phyloP scores from a whole-genome alignment of 352 stramenopile species.

The Phytophthora fragariaefolia region DNA sequence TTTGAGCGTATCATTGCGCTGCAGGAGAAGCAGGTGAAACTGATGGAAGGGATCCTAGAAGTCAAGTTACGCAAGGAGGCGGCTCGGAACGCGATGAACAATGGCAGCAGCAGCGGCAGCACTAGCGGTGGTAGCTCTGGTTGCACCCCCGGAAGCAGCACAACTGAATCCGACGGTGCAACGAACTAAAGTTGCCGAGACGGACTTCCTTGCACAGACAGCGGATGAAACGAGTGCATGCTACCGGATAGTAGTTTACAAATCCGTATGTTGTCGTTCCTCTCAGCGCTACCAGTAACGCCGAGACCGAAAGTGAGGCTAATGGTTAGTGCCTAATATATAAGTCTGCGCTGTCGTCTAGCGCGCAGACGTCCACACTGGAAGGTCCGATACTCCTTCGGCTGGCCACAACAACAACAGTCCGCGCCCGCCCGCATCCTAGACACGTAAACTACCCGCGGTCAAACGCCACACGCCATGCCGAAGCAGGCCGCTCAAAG shows the following conservation, averaged over 20 bases:
- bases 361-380: conserved; percentile 16
- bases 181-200: conserved; percentile 9
- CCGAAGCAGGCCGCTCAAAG: no score
- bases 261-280: no score
- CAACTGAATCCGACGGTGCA: background rate
- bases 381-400: background rate
- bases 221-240: no score
- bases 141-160: conserved; percentile 3
- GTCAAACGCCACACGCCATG: background rate
- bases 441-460: no score
- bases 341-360: conserved; percentile 24
- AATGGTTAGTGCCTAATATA: conserved; percentile 34
- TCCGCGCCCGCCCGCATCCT: no score
- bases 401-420: no score
- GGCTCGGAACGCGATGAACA: conserved; percentile 20
- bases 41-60: conserved; percentile 67
- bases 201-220: background rate
- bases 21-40: conserved; percentile 72
- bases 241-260: no score
- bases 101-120: conserved; percentile 11
- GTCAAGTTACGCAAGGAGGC: conserved; percentile 51
- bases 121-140: conserved; percentile 15
- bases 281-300: background rate
- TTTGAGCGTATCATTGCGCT: conserved; percentile 63
- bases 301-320: conserved; percentile 23